Evolutionary conservation across 257 asterid species (phyloP).

Genomic region (Hygrophila difformis): DNA sequence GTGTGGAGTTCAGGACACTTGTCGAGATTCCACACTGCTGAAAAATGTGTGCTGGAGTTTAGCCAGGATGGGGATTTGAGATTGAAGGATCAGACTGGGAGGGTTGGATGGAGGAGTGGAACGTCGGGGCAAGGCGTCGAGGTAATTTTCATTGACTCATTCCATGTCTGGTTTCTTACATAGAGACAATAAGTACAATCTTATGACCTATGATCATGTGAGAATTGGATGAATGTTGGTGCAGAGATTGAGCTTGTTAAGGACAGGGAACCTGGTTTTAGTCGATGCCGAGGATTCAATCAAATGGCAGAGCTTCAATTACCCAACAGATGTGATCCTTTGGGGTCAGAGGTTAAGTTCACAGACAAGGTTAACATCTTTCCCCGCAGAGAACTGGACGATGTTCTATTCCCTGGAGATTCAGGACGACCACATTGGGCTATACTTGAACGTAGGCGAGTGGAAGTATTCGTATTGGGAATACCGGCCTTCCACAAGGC

Average conservation of each 20-base stretch:
- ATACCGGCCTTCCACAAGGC: conserved; percentile 27
- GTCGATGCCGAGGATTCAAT: conserved; percentile 52
- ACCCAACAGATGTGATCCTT: conserved; percentile 74
- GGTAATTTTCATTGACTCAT: conserved; percentile 36
- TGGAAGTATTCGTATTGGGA: conserved; percentile 81
- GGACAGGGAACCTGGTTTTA: conserved; percentile 74
- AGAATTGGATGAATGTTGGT: background rate
- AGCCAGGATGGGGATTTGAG: conserved; percentile 48
- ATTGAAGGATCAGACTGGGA: conserved; percentile 38
- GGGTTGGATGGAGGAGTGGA: conserved; percentile 78
- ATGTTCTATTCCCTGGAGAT: conserved; percentile 63
- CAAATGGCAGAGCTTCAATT: conserved; percentile 93
- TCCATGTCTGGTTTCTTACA: background rate
- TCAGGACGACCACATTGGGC: conserved; percentile 46
- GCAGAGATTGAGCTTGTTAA: conserved; percentile 62
- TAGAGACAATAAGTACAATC: too few species aligned
- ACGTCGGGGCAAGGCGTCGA: conserved; percentile 73
- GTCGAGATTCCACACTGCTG: conserved; percentile 46
- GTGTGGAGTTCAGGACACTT: conserved; percentile 86
- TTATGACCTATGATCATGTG: too few species aligned
- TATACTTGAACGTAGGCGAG: conserved; percentile 43
- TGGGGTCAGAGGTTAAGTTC: conserved; percentile 91
- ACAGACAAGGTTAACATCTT: conserved; percentile 64
- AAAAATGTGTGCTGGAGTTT: conserved; percentile 48
- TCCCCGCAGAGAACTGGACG: conserved; percentile 44